phyloP scores from a whole-genome alignment of 2,329 filamentous ascomycete genomes.

The Phialophora verrucosa region DNA sequence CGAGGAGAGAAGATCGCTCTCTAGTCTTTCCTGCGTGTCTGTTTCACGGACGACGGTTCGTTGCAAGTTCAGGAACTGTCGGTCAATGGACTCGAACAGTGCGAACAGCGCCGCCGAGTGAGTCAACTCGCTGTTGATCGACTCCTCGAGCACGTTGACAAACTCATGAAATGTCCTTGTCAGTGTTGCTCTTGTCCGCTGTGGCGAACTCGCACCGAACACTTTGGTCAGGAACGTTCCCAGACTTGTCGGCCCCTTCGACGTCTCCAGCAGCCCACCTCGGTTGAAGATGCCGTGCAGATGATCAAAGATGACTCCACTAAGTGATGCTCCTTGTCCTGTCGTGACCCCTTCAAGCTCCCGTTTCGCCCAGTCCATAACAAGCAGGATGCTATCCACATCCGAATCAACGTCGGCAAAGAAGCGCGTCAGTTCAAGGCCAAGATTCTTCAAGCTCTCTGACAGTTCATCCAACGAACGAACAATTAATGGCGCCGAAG shows the following conservation, averaged over 20 bases:
- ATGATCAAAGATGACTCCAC: constrained; percentile 72
- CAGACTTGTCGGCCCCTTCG: constrained; percentile 66
- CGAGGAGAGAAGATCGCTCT: constrained; percentile 79
- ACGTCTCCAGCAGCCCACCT: constrained; percentile 49
- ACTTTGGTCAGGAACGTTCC: constrained; percentile 72
- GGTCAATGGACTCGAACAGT: constrained; percentile 90
- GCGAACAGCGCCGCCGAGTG: constrained; percentile 80
- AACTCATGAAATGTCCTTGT: constrained; percentile 90
- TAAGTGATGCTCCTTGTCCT: constrained; percentile 49
- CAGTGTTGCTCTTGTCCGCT: constrained; percentile 78
- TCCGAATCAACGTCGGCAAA: constrained; percentile 93
- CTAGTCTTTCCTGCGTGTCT: constrained; percentile 76
- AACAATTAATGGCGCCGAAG: constrained; percentile 83
- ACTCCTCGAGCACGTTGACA: constrained; percentile 83
- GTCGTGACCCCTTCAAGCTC: constrained; percentile 75
- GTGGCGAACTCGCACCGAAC: constrained; percentile 79
- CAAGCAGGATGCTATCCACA: constrained; percentile 87
- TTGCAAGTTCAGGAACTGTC: constrained; percentile 86
- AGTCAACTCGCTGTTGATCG: constrained; percentile 81
- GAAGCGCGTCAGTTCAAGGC: constrained; percentile 85
- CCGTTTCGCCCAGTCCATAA: constrained; percentile 94
- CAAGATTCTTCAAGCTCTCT: constrained; percentile 81
- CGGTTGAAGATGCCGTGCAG: constrained; percentile 76
- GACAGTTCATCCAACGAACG: constrained; percentile 82
- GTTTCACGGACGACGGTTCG: constrained; percentile 84